These are phyloP conservation scores for Aspergillus floridensis DNA, from an alignment of 2,329 filamentous ascomycete species.

Conservation along the genomic window DNA sequence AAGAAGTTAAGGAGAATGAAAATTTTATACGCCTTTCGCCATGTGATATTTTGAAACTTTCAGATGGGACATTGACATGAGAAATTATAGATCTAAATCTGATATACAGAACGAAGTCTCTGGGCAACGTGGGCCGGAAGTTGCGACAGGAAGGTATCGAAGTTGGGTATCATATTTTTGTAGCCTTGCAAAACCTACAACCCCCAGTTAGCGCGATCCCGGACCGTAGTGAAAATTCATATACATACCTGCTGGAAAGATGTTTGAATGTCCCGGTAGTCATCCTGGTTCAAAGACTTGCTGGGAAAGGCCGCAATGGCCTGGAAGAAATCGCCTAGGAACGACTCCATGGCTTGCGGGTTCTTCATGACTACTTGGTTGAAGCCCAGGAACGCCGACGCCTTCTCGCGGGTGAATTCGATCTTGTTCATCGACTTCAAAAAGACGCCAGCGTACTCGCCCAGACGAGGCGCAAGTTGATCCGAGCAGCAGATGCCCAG, in stretches of 20 bases:
- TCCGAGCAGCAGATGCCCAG: conserved; percentile 77
- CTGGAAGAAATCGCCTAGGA: conserved; percentile 75
- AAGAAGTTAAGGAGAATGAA: conserved; percentile 8
- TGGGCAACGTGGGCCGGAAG: conserved; percentile 40
- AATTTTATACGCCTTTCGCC: conserved; percentile 27
- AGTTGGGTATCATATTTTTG: conserved; percentile 48
- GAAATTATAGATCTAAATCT: conserved; percentile 33
- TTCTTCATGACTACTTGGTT: conserved; percentile 80
- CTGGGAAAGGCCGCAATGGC: conserved; percentile 71
- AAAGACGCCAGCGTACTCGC: conserved; percentile 78
- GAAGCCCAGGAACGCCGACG: conserved; percentile 88
- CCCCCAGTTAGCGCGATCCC: neutral
- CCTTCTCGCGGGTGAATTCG: conserved; percentile 88
- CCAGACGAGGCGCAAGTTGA: conserved; percentile 73
- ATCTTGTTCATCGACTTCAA: conserved; percentile 78
- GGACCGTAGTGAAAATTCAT: neutral
- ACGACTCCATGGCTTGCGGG: conserved; percentile 86
- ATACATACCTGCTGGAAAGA: conserved; percentile 72
- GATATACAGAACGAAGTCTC: conserved; percentile 44
- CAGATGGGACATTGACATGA: conserved; percentile 19
- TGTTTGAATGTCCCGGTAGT: conserved; percentile 59
- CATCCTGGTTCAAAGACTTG: conserved; percentile 62
- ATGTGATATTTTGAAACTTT: conserved; percentile 12
- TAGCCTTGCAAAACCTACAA: conserved; percentile 46
- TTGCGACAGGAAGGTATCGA: conserved; percentile 46